Conservation (phyloP, 495 filamentous ascomycete genomes). For the Podospora bellae-mahoneyi region DNA sequence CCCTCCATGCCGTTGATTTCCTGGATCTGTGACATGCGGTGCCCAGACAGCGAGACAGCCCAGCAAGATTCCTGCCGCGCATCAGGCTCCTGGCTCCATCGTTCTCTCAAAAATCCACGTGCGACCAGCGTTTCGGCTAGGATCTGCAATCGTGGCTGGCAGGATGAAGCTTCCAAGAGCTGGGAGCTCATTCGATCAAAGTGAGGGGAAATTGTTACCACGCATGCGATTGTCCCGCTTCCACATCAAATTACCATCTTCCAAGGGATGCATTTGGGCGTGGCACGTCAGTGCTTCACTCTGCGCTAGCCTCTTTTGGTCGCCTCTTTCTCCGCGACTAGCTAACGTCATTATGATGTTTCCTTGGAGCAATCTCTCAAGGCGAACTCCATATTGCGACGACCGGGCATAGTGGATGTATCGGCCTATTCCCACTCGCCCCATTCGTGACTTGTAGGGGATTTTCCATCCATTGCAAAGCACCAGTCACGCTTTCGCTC, state of each 20-base stretch:
- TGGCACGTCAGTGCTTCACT: not conserved
- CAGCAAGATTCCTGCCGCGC: not conserved
- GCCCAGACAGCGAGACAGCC: too few relatives aligned
- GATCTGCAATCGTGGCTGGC: too few relatives aligned
- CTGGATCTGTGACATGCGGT: too few relatives aligned
- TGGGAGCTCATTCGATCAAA: too few relatives aligned
- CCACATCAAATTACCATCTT: not conserved
- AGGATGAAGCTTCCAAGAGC: too few relatives aligned
- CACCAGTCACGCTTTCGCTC: not conserved
- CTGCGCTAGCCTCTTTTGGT: not conserved
- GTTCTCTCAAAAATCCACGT: not conserved
- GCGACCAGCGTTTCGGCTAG: not conserved
- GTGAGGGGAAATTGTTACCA: too few relatives aligned
- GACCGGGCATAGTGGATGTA: not conserved
- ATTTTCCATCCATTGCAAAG: not conserved
- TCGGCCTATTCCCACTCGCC: not conserved
- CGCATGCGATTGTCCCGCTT: not conserved
- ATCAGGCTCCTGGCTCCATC: not conserved
- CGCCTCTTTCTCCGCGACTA: not conserved
- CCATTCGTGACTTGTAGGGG: not conserved
- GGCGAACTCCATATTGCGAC: not conserved
- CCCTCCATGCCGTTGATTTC: too few relatives aligned
- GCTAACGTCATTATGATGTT: not conserved
- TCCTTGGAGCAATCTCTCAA: not conserved
- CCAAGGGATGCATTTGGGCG: not conserved